Conservation (phyloP, 2,329 filamentous ascomycete species). For the Tolypocladium ophioglossoides region DNA sequence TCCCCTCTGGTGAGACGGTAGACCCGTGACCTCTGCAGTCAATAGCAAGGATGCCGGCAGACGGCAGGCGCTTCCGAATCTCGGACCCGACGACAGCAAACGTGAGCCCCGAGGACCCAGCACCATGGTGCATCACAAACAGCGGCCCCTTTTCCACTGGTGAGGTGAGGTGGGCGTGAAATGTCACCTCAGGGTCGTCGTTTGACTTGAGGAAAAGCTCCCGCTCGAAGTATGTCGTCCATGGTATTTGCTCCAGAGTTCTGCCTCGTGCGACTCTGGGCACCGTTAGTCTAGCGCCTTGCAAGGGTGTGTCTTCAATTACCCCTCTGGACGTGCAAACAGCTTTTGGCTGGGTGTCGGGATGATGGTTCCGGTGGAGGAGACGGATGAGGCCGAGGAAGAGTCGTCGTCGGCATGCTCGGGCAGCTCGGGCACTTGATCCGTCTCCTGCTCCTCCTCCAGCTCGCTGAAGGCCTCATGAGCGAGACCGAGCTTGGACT, state of each 20-base stretch:
- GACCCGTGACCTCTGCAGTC: constrained; percentile 83
- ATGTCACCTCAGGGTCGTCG: constrained; percentile 39
- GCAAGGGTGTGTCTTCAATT: constrained; percentile 6
- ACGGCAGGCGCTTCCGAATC: constrained; percentile 65
- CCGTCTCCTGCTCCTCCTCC: constrained; percentile 35
- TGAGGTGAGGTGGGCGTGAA: constrained; percentile 83
- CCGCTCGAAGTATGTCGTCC: constrained; percentile 85
- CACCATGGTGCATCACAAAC: constrained; percentile 91
- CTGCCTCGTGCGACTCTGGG: constrained; percentile 38
- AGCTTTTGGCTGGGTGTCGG: constrained; percentile 64
- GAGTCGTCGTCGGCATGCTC: constrained; percentile 49
- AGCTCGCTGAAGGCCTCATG: constrained; percentile 38
- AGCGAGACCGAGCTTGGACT: constrained; percentile 56
- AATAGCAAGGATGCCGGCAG: constrained; percentile 72
- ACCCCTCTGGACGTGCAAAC: constrained; percentile 63
- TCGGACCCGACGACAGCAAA: constrained; percentile 76
- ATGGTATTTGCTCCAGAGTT: constrained; percentile 58
- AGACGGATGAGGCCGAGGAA: constrained; percentile 70
- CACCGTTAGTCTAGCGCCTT: constrained; percentile 3
- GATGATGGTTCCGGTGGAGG: constrained; percentile 84
- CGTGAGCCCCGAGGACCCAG: constrained; percentile 83
- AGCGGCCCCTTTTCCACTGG: constrained; percentile 66
- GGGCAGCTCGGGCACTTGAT: constrained; percentile 35
- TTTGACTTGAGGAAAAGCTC: constrained; percentile 62
- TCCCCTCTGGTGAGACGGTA: constrained; percentile 38